Evolutionary conservation across 2,329 filamentous ascomycete genomes (phyloP).

Genomic region (Diaporthe longicolla): DNA sequence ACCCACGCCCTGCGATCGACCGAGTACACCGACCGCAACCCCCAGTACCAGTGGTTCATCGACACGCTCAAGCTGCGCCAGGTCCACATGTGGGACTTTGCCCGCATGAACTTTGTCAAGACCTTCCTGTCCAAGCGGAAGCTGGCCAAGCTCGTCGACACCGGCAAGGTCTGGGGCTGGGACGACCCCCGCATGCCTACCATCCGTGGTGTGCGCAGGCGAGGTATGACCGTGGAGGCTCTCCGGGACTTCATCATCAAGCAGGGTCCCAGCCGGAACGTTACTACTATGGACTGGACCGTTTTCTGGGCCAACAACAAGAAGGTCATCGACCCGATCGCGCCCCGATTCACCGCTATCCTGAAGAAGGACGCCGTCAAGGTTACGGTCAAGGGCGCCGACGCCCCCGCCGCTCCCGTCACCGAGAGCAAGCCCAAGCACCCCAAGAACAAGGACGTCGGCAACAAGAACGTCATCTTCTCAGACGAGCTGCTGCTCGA

Average conservation of each 20-base stretch:
- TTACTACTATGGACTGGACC: conserved; percentile 88
- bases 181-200: conserved; percentile 91
- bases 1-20: conserved; percentile 88
- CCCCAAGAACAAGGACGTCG: conserved; percentile 88
- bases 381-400: conserved; percentile 77
- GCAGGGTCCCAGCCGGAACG: conserved; percentile 87
- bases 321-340: conserved; percentile 84
- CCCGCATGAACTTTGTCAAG: conserved; percentile 85
- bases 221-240: conserved; percentile 84
- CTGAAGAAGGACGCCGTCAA: conserved; percentile 79
- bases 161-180: conserved; percentile 84
- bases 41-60: conserved; percentile 89
- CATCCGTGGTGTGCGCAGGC: conserved; percentile 81
- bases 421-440: conserved; percentile 87
- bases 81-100: conserved; percentile 89
- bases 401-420: conserved; percentile 73
- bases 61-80: conserved; percentile 80
- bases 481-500: conserved; percentile 84
- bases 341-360: conserved; percentile 81
- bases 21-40: conserved; percentile 89
- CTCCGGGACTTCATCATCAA: conserved; percentile 87
- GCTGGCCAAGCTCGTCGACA: conserved; percentile 85
- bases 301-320: conserved; percentile 82
- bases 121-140: conserved; percentile 90
- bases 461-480: conserved; percentile 87